Conservation (phyloP, 768 basidiomycete genomes). For the Panaeolus papilionaceus region DNA sequence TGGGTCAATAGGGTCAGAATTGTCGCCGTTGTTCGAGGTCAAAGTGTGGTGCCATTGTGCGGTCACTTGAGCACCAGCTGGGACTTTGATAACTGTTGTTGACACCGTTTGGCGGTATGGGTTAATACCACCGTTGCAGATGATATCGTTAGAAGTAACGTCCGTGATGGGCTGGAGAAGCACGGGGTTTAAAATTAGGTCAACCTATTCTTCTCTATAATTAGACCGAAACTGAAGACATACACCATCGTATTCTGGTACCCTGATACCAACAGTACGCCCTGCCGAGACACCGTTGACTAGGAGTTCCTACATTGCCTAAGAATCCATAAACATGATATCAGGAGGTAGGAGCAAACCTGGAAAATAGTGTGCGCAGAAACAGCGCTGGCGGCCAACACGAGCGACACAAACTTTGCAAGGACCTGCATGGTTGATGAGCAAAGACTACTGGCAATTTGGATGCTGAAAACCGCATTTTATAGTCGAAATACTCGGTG, state of each 20-base stretch:
- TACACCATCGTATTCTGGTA: constrained; percentile 52
- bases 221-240: constrained; percentile 15
- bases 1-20: constrained; percentile 53
- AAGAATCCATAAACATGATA: constrained; percentile 1
- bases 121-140: constrained; percentile 68
- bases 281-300: constrained; percentile 58
- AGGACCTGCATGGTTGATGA: neutral
- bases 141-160: constrained; percentile 59
- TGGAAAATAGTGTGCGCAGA: constrained; percentile 62
- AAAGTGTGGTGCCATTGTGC: constrained; percentile 61
- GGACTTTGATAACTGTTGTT: constrained; percentile 48
- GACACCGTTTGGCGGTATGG: constrained; percentile 57
- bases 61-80: constrained; percentile 58
- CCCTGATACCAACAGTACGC: constrained; percentile 46
- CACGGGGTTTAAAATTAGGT: neutral
- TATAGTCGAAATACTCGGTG: neutral
- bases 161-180: constrained; percentile 56
- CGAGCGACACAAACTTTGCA: constrained; percentile 5
- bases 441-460: neutral
- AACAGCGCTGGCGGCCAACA: constrained; percentile 32
- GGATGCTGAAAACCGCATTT: neutral
- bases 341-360: constrained; percentile 28
- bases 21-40: constrained; percentile 43
- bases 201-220: neutral
- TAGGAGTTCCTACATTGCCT: constrained; percentile 44